Percentiles rank a stretch among this genome's conserved stretches.
Conservation (phyloP, 164 flowering plant genomes). For the Kalanchoe fedtschenkoi region DNA sequence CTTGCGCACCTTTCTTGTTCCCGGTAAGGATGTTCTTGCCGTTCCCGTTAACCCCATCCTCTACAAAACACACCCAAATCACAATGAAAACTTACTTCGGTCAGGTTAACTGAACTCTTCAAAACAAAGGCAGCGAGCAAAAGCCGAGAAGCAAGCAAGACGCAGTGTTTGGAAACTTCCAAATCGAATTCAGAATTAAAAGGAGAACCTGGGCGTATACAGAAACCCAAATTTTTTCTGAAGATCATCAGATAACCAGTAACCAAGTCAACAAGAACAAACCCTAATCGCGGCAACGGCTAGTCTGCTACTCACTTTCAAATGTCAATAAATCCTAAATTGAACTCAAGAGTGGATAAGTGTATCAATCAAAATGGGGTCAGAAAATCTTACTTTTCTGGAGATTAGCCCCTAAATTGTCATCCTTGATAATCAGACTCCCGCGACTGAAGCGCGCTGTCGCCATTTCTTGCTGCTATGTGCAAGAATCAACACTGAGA, state of each 20-base stretch:
- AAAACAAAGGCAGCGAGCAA: no score
- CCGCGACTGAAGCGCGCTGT: slow-evolving; percentile 7
- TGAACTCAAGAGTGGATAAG: not conserved
- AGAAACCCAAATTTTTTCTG: no score
- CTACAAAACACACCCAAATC: slow-evolving; percentile 9
- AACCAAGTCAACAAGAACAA: not conserved
- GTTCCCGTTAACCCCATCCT: slow-evolving; percentile 18
- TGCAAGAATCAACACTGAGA: not conserved
- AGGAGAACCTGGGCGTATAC: no score
- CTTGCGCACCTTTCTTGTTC: slow-evolving; percentile 25
- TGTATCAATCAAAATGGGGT: not conserved
- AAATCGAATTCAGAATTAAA: no score
- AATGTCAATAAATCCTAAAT: not conserved
- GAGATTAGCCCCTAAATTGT: slow-evolving; percentile 6
- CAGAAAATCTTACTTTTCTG: not conserved
- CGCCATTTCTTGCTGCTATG: not conserved
- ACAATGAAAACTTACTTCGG: not conserved
- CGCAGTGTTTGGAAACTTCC: not conserved
- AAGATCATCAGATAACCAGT: no score
- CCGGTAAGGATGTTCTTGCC: slow-evolving; percentile 14
- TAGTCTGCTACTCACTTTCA: not conserved
- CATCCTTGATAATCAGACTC: slow-evolving; percentile 7
- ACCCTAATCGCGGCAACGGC: no score
- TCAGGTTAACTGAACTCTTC: no score
- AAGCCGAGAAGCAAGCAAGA: no score